phyloP scores from a whole-genome alignment of 352 stramenopile genomes.

The Pythium myriotylum region DNA sequence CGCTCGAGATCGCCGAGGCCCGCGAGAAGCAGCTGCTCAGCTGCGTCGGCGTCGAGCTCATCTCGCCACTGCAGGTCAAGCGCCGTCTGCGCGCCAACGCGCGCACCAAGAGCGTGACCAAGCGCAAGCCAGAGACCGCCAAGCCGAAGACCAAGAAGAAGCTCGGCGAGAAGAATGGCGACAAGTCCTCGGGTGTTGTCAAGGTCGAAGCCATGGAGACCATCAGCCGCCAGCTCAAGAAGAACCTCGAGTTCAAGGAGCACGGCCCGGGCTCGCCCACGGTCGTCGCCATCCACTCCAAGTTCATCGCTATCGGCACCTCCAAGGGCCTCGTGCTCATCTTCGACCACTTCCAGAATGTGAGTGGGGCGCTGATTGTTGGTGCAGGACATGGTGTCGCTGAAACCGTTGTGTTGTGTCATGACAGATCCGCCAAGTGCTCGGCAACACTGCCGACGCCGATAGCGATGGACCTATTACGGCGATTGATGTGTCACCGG shows the following conservation, averaged over 20 bases:
- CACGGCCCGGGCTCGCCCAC: constrained; percentile 91
- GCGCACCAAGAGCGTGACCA: constrained; percentile 55
- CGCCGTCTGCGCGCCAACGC: constrained; percentile 65
- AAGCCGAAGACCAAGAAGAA: constrained; percentile 44
- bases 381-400: neutral
- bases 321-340: constrained; percentile 94
- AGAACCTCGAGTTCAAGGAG: constrained; percentile 92
- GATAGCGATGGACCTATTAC: constrained; percentile 82
- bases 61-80: constrained; percentile 85
- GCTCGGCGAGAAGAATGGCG: constrained; percentile 34
- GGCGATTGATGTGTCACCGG: constrained; percentile 85
- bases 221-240: constrained; percentile 89
- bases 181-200: constrained; percentile 74
- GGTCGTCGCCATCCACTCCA: constrained; percentile 93
- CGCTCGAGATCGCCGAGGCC: constrained; percentile 79
- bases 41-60: constrained; percentile 79
- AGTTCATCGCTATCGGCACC: constrained; percentile 97
- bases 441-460: constrained; percentile 83
- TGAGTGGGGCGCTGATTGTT: constrained; percentile 37
- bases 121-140: constrained; percentile 34
- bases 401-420: constrained; percentile 2
- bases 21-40: constrained; percentile 82
- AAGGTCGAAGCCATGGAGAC: constrained; percentile 90
- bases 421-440: constrained; percentile 77
- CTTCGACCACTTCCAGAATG: constrained; percentile 97